Evolutionary conservation across 2,329 filamentous ascomycete genomes (phyloP).

Genomic region (Ambrosiella beaveri): DNA sequence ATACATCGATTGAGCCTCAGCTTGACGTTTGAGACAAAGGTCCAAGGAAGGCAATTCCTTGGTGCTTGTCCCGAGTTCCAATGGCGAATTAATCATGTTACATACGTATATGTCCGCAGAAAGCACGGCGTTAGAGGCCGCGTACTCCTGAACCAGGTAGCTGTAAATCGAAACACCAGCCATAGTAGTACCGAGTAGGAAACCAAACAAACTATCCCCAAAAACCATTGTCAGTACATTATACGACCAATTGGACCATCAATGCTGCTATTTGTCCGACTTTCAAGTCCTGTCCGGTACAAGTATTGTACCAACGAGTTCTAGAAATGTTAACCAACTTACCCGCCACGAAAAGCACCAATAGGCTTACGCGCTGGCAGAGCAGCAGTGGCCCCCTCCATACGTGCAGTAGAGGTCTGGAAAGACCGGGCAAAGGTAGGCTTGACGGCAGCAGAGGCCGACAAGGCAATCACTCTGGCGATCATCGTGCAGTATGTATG

Average conservation of each 20-base stretch:
- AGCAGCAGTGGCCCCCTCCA: constrained; percentile 25
- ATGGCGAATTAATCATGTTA: background rate
- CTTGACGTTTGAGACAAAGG: no score
- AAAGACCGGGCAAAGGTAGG: constrained; percentile 24
- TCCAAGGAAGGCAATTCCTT: no score
- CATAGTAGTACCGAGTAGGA: constrained; percentile 67
- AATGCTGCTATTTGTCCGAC: background rate
- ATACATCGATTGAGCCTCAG: background rate
- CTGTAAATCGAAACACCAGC: constrained; percentile 74
- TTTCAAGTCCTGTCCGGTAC: background rate
- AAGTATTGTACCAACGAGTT: background rate
- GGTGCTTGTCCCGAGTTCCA: background rate
- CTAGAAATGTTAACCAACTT: constrained; percentile 18
- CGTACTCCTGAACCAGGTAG: constrained; percentile 87
- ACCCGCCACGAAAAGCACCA: constrained; percentile 46
- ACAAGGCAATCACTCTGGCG: constrained; percentile 15
- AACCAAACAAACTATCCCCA: constrained; percentile 59
- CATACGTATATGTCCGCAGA: constrained; percentile 10
- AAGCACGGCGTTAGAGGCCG: constrained; percentile 78
- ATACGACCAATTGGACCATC: background rate
- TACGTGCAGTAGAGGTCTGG: constrained; percentile 32
- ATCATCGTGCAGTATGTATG: constrained; percentile 10
- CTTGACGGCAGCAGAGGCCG: constrained; percentile 15
- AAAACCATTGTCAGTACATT: background rate
- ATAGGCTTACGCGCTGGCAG: constrained; percentile 41